Conservation (phyloP, 192 early-diverging fungal genomes). For the Pilobolus umbonatus region DNA sequence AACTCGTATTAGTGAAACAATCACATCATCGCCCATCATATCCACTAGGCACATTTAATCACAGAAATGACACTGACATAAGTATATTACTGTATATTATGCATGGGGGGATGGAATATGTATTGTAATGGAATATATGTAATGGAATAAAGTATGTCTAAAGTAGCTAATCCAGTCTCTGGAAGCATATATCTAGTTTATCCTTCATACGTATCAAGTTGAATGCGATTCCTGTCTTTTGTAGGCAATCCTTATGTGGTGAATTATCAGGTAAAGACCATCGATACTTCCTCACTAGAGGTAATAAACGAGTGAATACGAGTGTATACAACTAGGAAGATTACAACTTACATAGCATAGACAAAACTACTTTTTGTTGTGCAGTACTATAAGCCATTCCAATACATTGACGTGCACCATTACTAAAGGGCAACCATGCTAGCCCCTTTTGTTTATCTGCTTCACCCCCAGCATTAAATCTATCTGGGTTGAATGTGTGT, state of each 20-base stretch:
- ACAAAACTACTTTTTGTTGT: conserved; percentile 51
- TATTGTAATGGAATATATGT: too few species aligned
- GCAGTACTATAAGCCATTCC: conserved; percentile 57
- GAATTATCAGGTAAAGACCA: conserved; percentile 10
- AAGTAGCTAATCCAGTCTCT: too few species aligned
- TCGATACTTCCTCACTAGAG: conserved; percentile 21
- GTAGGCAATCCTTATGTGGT: conserved; percentile 1
- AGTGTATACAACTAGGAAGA: not conserved
- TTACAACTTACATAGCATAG: conserved; percentile 40
- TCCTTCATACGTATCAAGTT: too few species aligned
- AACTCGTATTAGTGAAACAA: too few species aligned
- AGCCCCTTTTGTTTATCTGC: not conserved
- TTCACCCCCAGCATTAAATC: conserved; percentile 26
- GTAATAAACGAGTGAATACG: not conserved
- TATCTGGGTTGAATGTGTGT: conserved; percentile 41
- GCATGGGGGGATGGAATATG: too few species aligned
- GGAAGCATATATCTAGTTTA: too few species aligned
- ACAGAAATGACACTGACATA: too few species aligned
- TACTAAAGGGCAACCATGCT: conserved; percentile 52
- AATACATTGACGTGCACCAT: conserved; percentile 54
- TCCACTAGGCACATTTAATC: too few species aligned
- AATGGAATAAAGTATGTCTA: too few species aligned
- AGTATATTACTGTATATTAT: too few species aligned
- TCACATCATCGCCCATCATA: too few species aligned
- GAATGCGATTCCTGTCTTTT: too few species aligned